phyloP scores from a whole-genome alignment of 495 filamentous ascomycete genomes.

The Barbatosphaeria neglecta region DNA sequence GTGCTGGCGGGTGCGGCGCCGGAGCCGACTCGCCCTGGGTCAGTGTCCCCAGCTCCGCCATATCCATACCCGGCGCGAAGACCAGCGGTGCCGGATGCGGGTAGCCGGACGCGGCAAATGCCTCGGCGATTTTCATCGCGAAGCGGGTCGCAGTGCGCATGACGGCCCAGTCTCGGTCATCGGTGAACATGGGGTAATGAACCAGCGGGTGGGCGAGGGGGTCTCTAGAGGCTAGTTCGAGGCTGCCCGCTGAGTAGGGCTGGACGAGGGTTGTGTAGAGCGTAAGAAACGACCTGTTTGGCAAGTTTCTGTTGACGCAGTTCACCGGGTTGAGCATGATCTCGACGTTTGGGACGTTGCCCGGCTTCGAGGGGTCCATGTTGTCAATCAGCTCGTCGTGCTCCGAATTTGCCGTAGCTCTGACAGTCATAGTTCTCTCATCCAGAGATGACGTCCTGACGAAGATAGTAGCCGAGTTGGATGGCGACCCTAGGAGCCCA shows the following conservation, averaged over 20 bases:
- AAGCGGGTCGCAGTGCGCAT: conserved; percentile 12
- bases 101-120: conserved; percentile 9
- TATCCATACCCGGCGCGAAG: conserved; percentile 11
- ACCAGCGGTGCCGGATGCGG: conserved; percentile 6
- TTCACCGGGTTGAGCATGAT: conserved; percentile 13
- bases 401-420: background rate
- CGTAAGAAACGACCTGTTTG: conserved; percentile 3
- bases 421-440: conserved; percentile 7
- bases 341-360: conserved; percentile 15
- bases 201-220: conserved; percentile 15
- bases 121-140: conserved; percentile 12
- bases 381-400: background rate
- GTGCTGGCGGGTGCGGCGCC: background rate
- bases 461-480: conserved; percentile 7
- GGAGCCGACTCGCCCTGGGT: background rate
- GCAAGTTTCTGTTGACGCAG: background rate
- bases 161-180: conserved; percentile 6
- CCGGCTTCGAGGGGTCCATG: conserved; percentile 6
- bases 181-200: conserved; percentile 11
- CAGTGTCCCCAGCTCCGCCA: conserved; percentile 4
- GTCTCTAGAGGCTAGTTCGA: conserved; percentile 22
- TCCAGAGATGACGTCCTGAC: conserved; percentile 10
- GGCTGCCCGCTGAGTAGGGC: conserved; percentile 21
- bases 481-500: conserved; percentile 6
- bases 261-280: conserved; percentile 16